Evolutionary conservation across 2,329 filamentous ascomycete genomes (phyloP).

Genomic region (Paracamarosporium sp.): DNA sequence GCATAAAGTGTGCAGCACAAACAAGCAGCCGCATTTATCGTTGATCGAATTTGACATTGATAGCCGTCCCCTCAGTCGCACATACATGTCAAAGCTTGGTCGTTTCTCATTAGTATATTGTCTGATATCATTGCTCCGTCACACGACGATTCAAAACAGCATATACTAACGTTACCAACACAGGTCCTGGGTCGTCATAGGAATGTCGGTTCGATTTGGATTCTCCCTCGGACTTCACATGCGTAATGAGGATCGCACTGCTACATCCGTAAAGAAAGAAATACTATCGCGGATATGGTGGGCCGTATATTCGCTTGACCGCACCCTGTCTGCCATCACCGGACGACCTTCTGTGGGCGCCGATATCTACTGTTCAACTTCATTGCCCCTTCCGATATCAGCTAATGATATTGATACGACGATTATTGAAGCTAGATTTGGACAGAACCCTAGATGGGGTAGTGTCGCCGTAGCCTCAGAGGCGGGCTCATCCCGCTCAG

Average conservation of each 20-base stretch:
- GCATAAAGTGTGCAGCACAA: no score
- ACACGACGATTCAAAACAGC: background rate
- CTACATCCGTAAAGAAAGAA: constrained; percentile 38
- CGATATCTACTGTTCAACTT: constrained; percentile 36
- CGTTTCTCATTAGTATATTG: background rate
- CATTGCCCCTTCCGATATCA: constrained; percentile 37
- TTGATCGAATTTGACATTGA: no score
- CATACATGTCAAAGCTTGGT: background rate
- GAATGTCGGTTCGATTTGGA: constrained; percentile 44
- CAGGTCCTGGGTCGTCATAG: constrained; percentile 47
- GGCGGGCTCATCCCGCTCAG: background rate
- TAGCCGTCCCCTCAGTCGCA: no score
- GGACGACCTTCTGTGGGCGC: constrained; percentile 44
- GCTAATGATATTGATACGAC: constrained; percentile 29
- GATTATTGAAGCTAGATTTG: constrained; percentile 22
- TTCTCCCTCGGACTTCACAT: constrained; percentile 46
- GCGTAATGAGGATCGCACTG: constrained; percentile 36
- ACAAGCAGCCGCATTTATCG: background rate
- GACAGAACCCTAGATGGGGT: background rate
- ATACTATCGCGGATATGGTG: constrained; percentile 48
- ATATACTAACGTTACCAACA: background rate
- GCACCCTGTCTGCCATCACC: constrained; percentile 43
- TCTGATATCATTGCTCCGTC: background rate
- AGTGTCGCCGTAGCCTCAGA: background rate
- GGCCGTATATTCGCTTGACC: constrained; percentile 47